Evolutionary conservation across 495 filamentous ascomycete genomes (phyloP), one percentile per base, ranked within the genome.

Genomic region (Trichoderma parareesei): DNA sequence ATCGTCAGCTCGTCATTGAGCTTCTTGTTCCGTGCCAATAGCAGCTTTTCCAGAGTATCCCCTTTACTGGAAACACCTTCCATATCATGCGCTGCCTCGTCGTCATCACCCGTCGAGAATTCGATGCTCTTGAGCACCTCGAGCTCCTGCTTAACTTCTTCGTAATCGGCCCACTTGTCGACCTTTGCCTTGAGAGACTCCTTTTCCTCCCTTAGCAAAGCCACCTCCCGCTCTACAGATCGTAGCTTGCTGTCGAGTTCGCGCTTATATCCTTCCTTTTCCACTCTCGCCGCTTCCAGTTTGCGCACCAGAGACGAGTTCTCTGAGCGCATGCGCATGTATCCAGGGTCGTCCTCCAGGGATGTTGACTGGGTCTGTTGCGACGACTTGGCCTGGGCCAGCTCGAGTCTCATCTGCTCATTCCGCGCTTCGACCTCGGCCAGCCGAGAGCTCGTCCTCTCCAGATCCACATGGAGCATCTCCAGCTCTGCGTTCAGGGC

Each of bases 121-220:
- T 98, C 94, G 67, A 98, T 96, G 68, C 93, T 94, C 86, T 96
- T 96, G 68, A 98, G 84, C 59, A 98, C 92, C 69, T 98, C 94
- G 35, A 98, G 82, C 75, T 98, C 95, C 64, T 92, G 88, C 72
- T 94, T 96, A 57, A 98, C 88, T 66, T 97, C 92, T 43, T 96
- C 91, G 70, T 99, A 99, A 73, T 99, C 95, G 68, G 87, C 84
- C 85, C 91, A 93, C 70, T 90, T 93, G 62, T 90, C 86, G 20
- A 97, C 83, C 73, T 92, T 95, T 37, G 81, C 79, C 70, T 87
- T 89, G 49, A 98, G 78, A 49, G 78, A 77, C 60, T 90, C 88
- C 49, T 88, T 81, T 67, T 93, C 90, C 38, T 84, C 81, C 67
- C 84, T 87, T 16, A 92, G 73, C 61, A 84, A 76, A 8, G 77